Conservation (phyloP, 306 rosid species). For the Coriaria nepalensis region DNA sequence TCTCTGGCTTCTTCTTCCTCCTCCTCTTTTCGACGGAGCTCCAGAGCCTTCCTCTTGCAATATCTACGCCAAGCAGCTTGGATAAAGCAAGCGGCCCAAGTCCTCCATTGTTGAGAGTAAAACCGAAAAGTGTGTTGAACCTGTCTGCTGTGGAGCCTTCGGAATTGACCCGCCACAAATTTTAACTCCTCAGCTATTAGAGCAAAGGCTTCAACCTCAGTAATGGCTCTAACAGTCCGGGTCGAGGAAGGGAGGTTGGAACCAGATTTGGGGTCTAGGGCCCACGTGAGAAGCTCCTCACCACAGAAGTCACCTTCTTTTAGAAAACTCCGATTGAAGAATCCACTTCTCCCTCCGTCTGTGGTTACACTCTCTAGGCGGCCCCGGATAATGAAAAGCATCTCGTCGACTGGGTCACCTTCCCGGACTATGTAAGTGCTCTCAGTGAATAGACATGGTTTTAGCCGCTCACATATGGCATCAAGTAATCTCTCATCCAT, state of each 20-base stretch:
- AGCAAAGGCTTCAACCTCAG: constrained; percentile 92
- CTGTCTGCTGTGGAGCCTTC: constrained; percentile 97
- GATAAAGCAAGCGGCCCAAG: constrained; percentile 98
- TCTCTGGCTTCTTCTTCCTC: constrained; percentile 38
- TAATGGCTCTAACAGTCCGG: constrained; percentile 70
- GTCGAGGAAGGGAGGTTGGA: constrained; percentile 90
- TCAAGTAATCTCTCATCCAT: constrained; percentile 97
- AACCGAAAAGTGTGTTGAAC: constrained; percentile 97
- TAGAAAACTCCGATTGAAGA: constrained; percentile 72
- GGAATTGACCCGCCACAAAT: constrained; percentile 90
- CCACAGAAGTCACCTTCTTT: constrained; percentile 94
- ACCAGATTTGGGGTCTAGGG: constrained; percentile 91
- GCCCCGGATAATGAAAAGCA: constrained; percentile 95
- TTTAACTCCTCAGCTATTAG: constrained; percentile 81
- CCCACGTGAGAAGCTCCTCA: constrained; percentile 98
- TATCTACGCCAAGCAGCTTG: constrained; percentile 99
- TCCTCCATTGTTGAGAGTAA: constrained; percentile 96
- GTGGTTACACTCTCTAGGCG: constrained; percentile 97
- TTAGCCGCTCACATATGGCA: constrained; percentile 93
- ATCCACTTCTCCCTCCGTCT: constrained; percentile 94
- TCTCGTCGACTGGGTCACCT: constrained; percentile 98
- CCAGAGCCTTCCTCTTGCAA: constrained; percentile 65
- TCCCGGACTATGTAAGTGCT: constrained; percentile 77
- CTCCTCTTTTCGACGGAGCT: constrained; percentile 74
- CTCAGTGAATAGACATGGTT: constrained; percentile 81